Evolutionary conservation across 345 rosid species (phyloP).

Genomic region (Linum usitatissimum): DNA sequence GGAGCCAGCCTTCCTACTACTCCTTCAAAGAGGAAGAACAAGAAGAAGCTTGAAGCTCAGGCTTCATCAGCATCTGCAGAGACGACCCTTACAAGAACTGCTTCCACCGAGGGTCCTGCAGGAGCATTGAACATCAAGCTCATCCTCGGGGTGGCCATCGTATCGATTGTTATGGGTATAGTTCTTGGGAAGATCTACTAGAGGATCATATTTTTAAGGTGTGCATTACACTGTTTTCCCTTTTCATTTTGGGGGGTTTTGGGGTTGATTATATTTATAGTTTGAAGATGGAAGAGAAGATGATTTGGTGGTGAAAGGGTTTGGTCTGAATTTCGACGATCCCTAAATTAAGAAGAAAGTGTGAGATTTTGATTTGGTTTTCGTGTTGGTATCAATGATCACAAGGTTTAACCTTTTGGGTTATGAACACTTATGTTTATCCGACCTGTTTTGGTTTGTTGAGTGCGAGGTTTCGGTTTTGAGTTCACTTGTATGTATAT

Average conservation of each 20-base stretch:
- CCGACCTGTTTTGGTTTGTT: too few relatives aligned
- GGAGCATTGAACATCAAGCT: conserved; percentile 37
- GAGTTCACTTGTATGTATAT: too few relatives aligned
- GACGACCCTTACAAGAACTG: conserved; percentile 18
- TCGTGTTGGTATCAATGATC: neutral
- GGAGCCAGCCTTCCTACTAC: conserved; percentile 38
- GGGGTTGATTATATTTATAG: neutral
- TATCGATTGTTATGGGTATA: conserved; percentile 63
- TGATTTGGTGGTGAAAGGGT: neutral
- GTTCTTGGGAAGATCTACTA: conserved; percentile 75
- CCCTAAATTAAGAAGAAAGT: neutral
- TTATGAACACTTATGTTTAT: too few relatives aligned
- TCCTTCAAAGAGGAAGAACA: conserved; percentile 66
- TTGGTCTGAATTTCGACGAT: neutral
- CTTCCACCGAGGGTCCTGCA: conserved; percentile 28
- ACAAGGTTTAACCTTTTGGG: too few relatives aligned
- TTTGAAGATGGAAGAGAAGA: neutral
- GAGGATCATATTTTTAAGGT: conserved; percentile 14
- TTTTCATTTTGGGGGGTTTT: neutral
- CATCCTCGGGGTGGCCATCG: conserved; percentile 53
- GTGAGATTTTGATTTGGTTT: neutral
- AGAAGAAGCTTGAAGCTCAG: conserved; percentile 50
- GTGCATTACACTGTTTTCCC: neutral
- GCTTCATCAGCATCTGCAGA: conserved; percentile 27
- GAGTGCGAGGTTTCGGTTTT: too few relatives aligned